Evolutionary conservation across 1,284 basidiomycete species (phyloP), one percentile per base, ranked within the genome.

Genomic region (Leccinum pachyderme): DNA sequence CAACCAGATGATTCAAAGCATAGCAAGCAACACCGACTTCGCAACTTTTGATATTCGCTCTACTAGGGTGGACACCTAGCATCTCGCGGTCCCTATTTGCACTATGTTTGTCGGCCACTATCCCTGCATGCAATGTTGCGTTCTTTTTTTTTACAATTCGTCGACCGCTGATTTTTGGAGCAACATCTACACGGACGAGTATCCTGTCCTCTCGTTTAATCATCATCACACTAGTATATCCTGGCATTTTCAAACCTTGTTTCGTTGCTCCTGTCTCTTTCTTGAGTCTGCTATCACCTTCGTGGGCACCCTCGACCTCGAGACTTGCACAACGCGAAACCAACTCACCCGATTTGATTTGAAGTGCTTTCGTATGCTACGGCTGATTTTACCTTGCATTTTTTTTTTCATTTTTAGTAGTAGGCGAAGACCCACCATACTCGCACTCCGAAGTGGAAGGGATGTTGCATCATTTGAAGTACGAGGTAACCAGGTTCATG

Each of bases 181-280:
- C 56, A 28, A 50, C 25, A 59, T 71, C 63, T 54, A 53, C 60
- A 61, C 44, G 64, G 73, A 68, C 62, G 56, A 60, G 62, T 57
- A 59, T 67, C 62, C 75, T 62, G 68, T 77, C 74, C 75, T 55
- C 67, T 78, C 77, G 29, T 78, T 77, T 71, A 59, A 71, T 66
- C 53, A 53, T 54, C 59, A 56, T 51, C 51, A 57, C 29, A 25
- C 55, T 52, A 22, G 47, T 57, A 49, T 47, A 55, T 62, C 60
- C 45, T 33, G 53, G 51, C 41, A 49, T 45, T 55, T 54, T 51
- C 50, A 45, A 49, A 45, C 18, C 31, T 15, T 44, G 45, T 32
- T 47, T 28, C 43, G 28, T 46, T 52, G 45, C 44, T 48, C 44
- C n/a, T 51, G 49, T 53, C 47, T 15, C n/a, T 28, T 51, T 45